Percentiles rank a stretch among this genome's conserved stretches.
These are phyloP conservation scores for Ascomycota sp. DNA, from an alignment of 2,329 filamentous ascomycete species.

Conservation along the genomic window DNA sequence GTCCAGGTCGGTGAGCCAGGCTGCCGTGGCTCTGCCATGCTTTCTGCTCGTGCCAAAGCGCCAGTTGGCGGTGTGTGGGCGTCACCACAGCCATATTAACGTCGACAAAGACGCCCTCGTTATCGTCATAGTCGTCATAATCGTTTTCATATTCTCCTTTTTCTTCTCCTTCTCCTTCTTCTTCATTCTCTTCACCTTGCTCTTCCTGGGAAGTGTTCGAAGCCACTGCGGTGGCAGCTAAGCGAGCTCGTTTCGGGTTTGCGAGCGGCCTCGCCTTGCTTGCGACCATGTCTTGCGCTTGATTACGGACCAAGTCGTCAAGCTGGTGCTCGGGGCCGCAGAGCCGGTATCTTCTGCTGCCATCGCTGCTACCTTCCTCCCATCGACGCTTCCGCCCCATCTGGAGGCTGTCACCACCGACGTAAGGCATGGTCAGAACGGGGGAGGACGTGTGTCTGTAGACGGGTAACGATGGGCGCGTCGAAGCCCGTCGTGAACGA, in stretches of 20 bases:
- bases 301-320: conserved; percentile 9
- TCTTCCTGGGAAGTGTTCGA: too few species aligned
- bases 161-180: too few species aligned
- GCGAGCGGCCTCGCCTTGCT: conserved; percentile 11
- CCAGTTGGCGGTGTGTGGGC: conserved; percentile 1
- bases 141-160: too few species aligned
- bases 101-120: conserved; percentile 2
- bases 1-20: conserved; percentile 1
- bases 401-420: conserved; percentile 9
- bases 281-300: conserved; percentile 5
- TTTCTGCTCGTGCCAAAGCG: conserved; percentile 3
- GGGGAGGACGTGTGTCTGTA: not conserved
- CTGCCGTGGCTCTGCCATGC: conserved; percentile 5
- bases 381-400: conserved; percentile 15
- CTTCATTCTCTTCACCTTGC: too few species aligned
- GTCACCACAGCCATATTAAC: too few species aligned
- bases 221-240: too few species aligned
- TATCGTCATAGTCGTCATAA: conserved; percentile 1
- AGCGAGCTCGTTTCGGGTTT: conserved; percentile 10
- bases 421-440: conserved; percentile 12
- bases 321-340: conserved; percentile 7
- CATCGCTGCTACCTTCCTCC: conserved; percentile 8
- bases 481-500: not conserved
- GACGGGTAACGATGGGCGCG: not conserved
- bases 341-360: conserved; percentile 5